Evolutionary conservation across 257 asterid species (phyloP), one percentile per base, ranked within the genome.

Genomic region (Solanum arcanum): DNA sequence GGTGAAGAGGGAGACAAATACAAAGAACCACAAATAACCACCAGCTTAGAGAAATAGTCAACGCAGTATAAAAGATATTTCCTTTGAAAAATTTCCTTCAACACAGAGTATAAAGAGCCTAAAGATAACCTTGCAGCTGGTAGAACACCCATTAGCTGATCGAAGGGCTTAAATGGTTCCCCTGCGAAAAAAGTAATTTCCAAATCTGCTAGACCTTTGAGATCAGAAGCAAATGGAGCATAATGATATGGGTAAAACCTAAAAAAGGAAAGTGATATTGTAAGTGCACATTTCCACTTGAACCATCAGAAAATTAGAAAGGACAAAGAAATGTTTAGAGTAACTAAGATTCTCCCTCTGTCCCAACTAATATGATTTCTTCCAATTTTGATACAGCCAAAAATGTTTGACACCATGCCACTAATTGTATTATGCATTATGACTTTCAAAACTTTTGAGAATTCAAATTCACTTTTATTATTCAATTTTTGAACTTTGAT

Each of bases 211-310:
- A 97, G 92, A 85, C 92, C 94, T 91, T 94, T 90, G 87, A 97
- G 94, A 89, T 97, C 99, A 83, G 99, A 97, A 88, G 98, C 99
- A 93, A 97, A 97, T 84, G 99, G 99, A 62, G 99, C 98, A 87
- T 97, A 97, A 94, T 97, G 99, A 90, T 93, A 94, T 37, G 99
- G 99, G 90, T 97, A 97, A 91, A 94, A 97, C 99, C 99, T 96
- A 95, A 23, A 86, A 86, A 88, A 87, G 70, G 64, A 90, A 86
- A 70, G 86, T 35, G 80, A 56, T 49, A 31, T 12, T 12, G 27
- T 82, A 77, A 20, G 56, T 76, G 49, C 88, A 18, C 52, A 77
- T 42, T 56, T 33, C 29, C 12, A 86, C 86, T 83, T 49, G 74
- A 35, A 52, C 77, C 59, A 74, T 68, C 23, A 37, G 47, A 29